Base-by-base conservation (phyloP, 176 grass and related monocot species). In the Musa acuminata region DNA sequence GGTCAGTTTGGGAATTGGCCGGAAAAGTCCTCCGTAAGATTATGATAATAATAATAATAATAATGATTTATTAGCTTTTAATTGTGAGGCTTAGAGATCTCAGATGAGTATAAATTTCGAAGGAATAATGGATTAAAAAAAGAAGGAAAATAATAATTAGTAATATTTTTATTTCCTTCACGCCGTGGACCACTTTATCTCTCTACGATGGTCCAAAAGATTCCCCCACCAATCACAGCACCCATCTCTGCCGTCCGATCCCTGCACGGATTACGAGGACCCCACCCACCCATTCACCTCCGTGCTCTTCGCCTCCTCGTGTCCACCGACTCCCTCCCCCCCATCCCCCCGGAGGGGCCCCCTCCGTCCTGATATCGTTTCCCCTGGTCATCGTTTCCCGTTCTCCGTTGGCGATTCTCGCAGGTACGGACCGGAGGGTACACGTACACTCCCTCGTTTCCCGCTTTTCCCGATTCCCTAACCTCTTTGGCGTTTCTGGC, bases 151-250 rank as follows among this genome's bases (percentile, higher is more conserved):
- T 5, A 22, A 13, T 26, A 19, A 60, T 20, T 60, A 19, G 19
- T 14, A 20, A 20, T 8, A 19, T 62, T 8, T 62, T 19, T 20
- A 8, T 62, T 20, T 9, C 52, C 11, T 8, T 60, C n/a, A 26
- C 22, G 11, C 62, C 8, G 63, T 26, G 63, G 63, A 65, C 63
- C 63, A 65, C 63, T 27, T 60, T 60, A 14, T 60, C 14, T 60
- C 57, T 1, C 21, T 26, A 24, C 26, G 8, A 65, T 65, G 24
- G 63, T 65, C 63, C 63, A 65, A 65, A 25, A 65, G 26, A 23
- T 26, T 65, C 26, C 63, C 11, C 12, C 63, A 65, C 63, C 63
- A 65, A 65, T 65, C 63, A 65, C 63, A 65, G 63, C 23, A 13
- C 63, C 8, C 63, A 26, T 65, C 63, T 13, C 3, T 2, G 26